Percentiles rank a stretch among this genome's conserved stretches.
phyloP scores from a whole-genome alignment of 345 rosid genomes.

The Eucalyptus marginata region DNA sequence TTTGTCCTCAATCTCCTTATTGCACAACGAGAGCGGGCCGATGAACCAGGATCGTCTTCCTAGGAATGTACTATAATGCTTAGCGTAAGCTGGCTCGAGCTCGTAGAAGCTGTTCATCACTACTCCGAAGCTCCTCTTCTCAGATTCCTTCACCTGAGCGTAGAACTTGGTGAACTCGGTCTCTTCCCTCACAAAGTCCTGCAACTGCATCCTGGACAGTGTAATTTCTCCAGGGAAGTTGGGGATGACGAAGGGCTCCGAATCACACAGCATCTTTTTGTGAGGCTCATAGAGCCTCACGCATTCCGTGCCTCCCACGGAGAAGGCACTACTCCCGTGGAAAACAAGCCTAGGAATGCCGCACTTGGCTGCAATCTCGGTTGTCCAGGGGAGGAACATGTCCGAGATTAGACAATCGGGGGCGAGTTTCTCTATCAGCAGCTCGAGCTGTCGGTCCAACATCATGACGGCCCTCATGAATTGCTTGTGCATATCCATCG shows the following conservation, averaged over 20 bases:
- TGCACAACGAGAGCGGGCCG: conserved; percentile 21
- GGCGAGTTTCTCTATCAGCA: neutral
- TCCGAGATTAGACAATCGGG: conserved; percentile 38
- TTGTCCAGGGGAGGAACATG: conserved; percentile 50
- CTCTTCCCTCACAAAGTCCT: neutral
- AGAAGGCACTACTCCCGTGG: conserved; percentile 34
- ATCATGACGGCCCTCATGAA: neutral
- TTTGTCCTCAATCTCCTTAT: conserved; percentile 18
- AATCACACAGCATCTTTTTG: conserved; percentile 6
- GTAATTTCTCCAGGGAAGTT: conserved; percentile 7
- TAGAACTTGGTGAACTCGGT: neutral
- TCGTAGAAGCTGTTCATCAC: conserved; percentile 27
- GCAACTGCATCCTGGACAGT: conserved; percentile 1
- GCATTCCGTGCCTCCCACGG: conserved; percentile 2
- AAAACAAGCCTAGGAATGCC: conserved; percentile 41
- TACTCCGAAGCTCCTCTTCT: neutral
- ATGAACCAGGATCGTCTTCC: conserved; percentile 5
- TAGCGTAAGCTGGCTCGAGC: conserved; percentile 19
- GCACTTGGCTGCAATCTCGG: conserved; percentile 20
- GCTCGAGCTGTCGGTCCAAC: conserved; percentile 13
- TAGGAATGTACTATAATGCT: neutral
- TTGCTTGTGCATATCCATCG: neutral
- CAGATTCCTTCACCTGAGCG: neutral
- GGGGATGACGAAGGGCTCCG: conserved; percentile 5
- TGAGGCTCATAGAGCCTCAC: conserved; percentile 19